phyloP scores from a whole-genome alignment of 2,329 filamentous ascomycete genomes.

The Endothia cerciana region DNA sequence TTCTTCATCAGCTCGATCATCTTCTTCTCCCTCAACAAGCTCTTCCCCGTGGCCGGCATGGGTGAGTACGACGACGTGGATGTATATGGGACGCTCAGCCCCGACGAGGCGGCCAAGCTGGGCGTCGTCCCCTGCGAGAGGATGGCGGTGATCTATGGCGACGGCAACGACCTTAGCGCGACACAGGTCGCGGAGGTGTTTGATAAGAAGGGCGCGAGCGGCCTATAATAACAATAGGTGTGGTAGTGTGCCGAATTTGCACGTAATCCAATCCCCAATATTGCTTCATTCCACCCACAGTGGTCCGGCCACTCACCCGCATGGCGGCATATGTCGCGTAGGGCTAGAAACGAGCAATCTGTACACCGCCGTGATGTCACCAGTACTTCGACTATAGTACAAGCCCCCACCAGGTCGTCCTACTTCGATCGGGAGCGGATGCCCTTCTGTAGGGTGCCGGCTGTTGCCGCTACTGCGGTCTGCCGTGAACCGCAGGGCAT shows the following conservation, averaged over 20 bases:
- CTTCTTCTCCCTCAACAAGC: constrained; percentile 39
- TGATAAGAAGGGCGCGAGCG: constrained; percentile 13
- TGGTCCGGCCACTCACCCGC: neutral
- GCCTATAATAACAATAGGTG: neutral
- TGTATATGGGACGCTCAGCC: constrained; percentile 49
- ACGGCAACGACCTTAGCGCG: constrained; percentile 8
- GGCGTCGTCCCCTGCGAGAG: constrained; percentile 19
- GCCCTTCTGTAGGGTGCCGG: neutral
- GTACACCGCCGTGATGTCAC: neutral
- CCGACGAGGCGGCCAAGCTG: constrained; percentile 43
- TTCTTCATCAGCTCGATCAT: constrained; percentile 42
- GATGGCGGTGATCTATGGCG: constrained; percentile 9
- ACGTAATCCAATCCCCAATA: neutral
- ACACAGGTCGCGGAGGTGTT: constrained; percentile 22
- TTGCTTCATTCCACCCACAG: neutral
- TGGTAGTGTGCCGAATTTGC: neutral
- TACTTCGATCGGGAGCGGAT: constrained; percentile 8
- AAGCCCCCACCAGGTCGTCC: neutral
- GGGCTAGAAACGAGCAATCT: neutral
- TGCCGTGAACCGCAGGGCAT: too few relatives aligned
- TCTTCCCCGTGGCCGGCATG: constrained; percentile 45
- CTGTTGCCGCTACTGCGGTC: neutral
- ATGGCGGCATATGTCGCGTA: neutral
- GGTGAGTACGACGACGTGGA: constrained; percentile 49
- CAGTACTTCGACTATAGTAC: neutral